Base-by-base conservation (phyloP, 768 basidiomycete genomes). In the Exidia glandulosa region DNA sequence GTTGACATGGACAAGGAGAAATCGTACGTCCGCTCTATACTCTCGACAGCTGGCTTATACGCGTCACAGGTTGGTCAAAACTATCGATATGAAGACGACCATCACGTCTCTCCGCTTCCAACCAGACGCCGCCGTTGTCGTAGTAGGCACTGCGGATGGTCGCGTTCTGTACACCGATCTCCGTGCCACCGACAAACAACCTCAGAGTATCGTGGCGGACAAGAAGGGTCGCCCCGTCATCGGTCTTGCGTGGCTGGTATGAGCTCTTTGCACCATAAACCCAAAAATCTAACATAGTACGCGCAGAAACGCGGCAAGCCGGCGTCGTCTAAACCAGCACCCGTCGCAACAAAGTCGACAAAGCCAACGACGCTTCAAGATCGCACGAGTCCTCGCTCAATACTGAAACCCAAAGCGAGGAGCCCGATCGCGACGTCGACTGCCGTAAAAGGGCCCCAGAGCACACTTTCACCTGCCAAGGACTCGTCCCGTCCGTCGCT, bases 1-100 rank as follows among this genome's bases (percentile, higher is more conserved):
- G 71, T 89, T 56, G 88, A 90, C 66, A 67, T 90, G 27, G 86
- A 90, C 56, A 89, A 88, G 68, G 86, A 88, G 60, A 83, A 83
- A 64, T 79, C 80, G 87, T 88, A 65, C 50, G 79, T 69, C 6
- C 7, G 16, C 23, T 37, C n/a, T n/a, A 2, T 16, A 10, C 10
- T 16, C 29, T 64, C 45, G 41, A 27, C 25, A 48, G 13, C 47
- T 12, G 23, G 9, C 4, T 25, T 37, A 41, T 60, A 10, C 30
- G 58, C 27, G 32, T 48, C 4, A 33, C 48, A 89, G 87, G 23
- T 72, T 86, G 50, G 78, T 86, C 63, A 81, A 84, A 30, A 80
- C 77, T 2, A 66, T 89, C 45, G 73, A 76, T 56, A 66, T 86
- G 58, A 80, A 83, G 60, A 71, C 72, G 1, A 72, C 76, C 1